Base-by-base conservation (phyloP, 805 yeast genomes). In the Candida endomychidarum region DNA sequence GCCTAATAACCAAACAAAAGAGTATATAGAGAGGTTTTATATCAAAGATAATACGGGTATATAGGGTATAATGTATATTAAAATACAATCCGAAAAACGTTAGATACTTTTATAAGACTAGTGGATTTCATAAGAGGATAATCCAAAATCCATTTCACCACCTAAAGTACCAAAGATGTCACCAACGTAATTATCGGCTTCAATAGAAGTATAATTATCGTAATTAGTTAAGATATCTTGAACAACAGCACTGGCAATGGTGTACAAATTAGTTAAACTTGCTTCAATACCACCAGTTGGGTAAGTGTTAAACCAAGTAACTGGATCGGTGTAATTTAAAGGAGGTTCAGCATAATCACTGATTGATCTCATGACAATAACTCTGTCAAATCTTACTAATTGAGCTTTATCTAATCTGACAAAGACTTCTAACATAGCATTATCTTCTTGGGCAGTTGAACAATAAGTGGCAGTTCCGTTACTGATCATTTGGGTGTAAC, bases 371-470 rank as follows among this genome's bases (percentile, higher is more conserved):
- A 78, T 63, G 19, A 78, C 65, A 9, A 79, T 77, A 45, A 80
- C 66, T 60, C 85, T 72, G 45, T 71, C 60, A 56, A 61, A 80
- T 56, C 78, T 83, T 38, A 75, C 77, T 44, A 78, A 65, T 8
- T 81, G 83, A 48, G 64, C 66, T 43, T 63, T 64, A 45, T 75
- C 75, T 52, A 74, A 70, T 64, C 86, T 73, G 34, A 77, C 50
- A 41, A 80, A 58, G 7, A 78, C 77, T 56, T 80, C 84, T 52
- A 80, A 70, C 11, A 81, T 65, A 12, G 86, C 86, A 54, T 78
- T 76, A 54, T 81, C 86, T 58, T 81, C 86, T 58, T 80, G 84
- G 40, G 81, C 83, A 32, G 83, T 73, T 30, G 80, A 55, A 57
- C 83, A 77, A 65, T 78, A 80, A 10, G 59, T 61, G 19, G 77